Percentiles rank a stretch among this genome's conserved stretches.
These are phyloP conservation scores for Hygrophila difformis DNA, from an alignment of 257 asterid genomes.

Conservation along the genomic window DNA sequence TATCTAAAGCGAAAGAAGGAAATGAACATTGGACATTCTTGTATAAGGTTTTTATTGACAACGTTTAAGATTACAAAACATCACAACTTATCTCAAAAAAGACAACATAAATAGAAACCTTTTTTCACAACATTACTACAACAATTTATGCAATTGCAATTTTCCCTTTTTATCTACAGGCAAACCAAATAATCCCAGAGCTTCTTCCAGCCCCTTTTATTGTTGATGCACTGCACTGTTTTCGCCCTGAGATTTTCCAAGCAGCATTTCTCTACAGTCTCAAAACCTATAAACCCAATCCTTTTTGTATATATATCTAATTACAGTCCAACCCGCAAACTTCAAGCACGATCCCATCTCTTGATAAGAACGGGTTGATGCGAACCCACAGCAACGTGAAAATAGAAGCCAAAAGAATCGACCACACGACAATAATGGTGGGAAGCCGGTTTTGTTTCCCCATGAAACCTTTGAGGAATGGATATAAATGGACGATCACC, in stretches of 20 bases:
- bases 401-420: conserved; percentile 89
- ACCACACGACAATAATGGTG: conserved; percentile 87
- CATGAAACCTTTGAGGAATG: conserved; percentile 97
- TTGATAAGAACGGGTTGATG: conserved; percentile 65
- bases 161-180: conserved; percentile 45
- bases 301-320: conserved; percentile 22
- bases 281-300: conserved; percentile 20
- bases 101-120: conserved; percentile 3
- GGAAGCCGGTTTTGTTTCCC: conserved; percentile 77
- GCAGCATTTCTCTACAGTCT: conserved; percentile 26
- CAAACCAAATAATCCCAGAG: conserved; percentile 26
- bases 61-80: too few relatives aligned
- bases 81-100: too few relatives aligned
- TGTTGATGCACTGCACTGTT: conserved; percentile 13
- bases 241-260: conserved; percentile 16
- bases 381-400: conserved; percentile 89
- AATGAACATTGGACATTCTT: too few relatives aligned
- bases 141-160: conserved; percentile 26
- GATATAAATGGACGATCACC: conserved; percentile 91
- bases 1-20: too few relatives aligned
- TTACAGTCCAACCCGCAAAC: conserved; percentile 91
- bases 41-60: too few relatives aligned
- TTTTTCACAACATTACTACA: conserved; percentile 41
- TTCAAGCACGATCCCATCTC: conserved; percentile 63
- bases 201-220: conserved; percentile 21